phyloP scores from a whole-genome alignment of 352 stramenopile genomes.

The Pythium biforme region DNA sequence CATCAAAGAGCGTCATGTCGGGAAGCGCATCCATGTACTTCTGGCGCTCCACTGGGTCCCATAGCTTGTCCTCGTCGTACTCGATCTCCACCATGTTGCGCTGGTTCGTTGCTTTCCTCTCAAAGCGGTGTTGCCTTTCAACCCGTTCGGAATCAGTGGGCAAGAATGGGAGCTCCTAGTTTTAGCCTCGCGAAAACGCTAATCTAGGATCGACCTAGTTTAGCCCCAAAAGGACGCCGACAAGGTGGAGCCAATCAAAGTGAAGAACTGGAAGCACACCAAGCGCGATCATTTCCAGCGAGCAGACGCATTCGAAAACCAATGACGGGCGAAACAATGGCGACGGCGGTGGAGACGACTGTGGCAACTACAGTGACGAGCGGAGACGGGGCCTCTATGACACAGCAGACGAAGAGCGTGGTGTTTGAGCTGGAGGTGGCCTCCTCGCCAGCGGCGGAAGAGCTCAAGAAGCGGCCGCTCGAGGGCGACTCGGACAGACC shows the following conservation, averaged over 20 bases:
- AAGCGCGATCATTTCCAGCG: background rate
- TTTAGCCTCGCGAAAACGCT: background rate
- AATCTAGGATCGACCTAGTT: conserved; percentile 17
- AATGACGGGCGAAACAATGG: conserved; percentile 9
- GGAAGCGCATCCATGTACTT: conserved; percentile 84
- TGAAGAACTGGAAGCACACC: background rate
- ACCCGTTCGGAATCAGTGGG: conserved; percentile 13
- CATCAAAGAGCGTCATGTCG: conserved; percentile 88
- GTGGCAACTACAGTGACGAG: too few species aligned
- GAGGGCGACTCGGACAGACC: conserved; percentile 18
- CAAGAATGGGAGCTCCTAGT: conserved; percentile 14
- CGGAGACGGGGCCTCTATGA: background rate
- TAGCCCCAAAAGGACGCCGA: conserved; percentile 28
- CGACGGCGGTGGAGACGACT: conserved; percentile 1
- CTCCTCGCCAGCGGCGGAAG: background rate
- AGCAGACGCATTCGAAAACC: background rate
- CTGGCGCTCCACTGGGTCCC: conserved; percentile 72
- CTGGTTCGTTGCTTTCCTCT: background rate
- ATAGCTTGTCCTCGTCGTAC: conserved; percentile 86
- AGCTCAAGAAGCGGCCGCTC: conserved; percentile 35
- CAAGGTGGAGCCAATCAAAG: conserved; percentile 26
- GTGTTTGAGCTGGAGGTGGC: background rate
- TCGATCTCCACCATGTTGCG: conserved; percentile 80
- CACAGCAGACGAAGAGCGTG: background rate
- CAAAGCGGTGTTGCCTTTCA: conserved; percentile 20